Evolutionary conservation across 441 rosid genomes (phyloP), one percentile per base, ranked within the genome.

Genomic region (Corymbia citriodora): DNA sequence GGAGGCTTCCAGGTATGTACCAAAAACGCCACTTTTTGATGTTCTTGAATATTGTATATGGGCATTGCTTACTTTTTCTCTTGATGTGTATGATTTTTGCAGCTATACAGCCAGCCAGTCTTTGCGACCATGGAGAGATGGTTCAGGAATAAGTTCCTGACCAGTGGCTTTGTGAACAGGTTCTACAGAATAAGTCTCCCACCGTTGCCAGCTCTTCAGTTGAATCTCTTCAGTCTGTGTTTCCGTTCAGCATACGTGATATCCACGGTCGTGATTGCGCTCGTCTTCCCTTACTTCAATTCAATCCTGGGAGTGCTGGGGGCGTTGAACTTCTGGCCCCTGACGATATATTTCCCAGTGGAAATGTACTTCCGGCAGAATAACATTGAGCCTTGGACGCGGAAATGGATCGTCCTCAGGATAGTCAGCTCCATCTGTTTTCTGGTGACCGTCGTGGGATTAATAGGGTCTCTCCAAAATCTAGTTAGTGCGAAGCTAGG

Each of bases 251-350:
- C 21, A 2, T 90, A 81, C 36, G 90, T 90, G 25, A 53, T 50
- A 6, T 79, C 90, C 6, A 90, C 86, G 6, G 82, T 68, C 9
- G 85, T 55, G 14, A 61, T 90, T 8, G 88, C 90, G 3, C 50
- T 90, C 15, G 7, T 86, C 50, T 88, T 90, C 82, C 91, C 91
- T 17, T 90, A 90, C 68, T 90, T 90, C 91, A 90, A 90, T 90
- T 90, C 91, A 16, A 40, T 88, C 53, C 88, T 90, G n/a, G 91
- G 91, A 33, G 90, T 90, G 31, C 50, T 90, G 21, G 91, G 91
- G 45, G 90, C 91, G 11, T 45, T 90, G 81, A 90, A 90, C 88
- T 90, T 90, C 63, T 90, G 91, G 91, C 91, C 91, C 29, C 45
- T 90, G 65, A 85, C 90, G 8, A 90, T 90, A 54, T 90, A 88